Base-by-base conservation (phyloP, 2,329 filamentous ascomycete genomes). In the Pestalotiopsis sp. region DNA sequence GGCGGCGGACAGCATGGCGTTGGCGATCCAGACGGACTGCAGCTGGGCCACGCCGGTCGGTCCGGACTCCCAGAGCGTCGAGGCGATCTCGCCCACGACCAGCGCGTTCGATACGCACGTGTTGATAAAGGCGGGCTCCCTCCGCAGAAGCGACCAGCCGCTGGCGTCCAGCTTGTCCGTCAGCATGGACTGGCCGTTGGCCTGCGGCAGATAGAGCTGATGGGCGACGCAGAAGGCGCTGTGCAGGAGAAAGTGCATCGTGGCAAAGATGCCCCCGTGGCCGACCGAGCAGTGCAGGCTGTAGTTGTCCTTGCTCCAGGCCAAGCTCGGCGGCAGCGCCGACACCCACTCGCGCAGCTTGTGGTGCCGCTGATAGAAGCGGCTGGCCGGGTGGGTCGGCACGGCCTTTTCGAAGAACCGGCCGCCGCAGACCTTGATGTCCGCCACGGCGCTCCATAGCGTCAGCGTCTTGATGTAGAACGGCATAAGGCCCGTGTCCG, bases 391-490 rank as follows among this genome's bases (percentile, higher is more conserved):
- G 65, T 67, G 65, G 2, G 65, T 67, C 14, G 65, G 65, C 20
- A 56, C 52, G n/a, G 65, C 23, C 56, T 67, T 67, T 38, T 67
- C 65, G n/a, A 67, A 67, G 56, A 67, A 67, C 20, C 65, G 27
- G 9, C 65, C 65, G 9, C 65, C 65, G 56, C 65, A 67, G 9
- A 67, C 27, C 39, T 67, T 67, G 20, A 67, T 67, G 20, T 67
- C 65, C 41, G 65, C 65, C 31, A 61, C 56, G 27, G 65, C 65
- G 23, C 65, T 67, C 65, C 65, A 67, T 12, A 67, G 25, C 2
- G 65, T 67, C 25, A 67, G 56, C 20, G 65, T 67, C 56, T 67
- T 67, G 25, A 67, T 61, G 20, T 67, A 67, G 36, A 67, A 67
- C 9, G 65, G 65, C 65, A 67, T 59, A 12, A 67, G 65, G 1